phyloP scores from a whole-genome alignment of 345 rosid genomes.

The Viola odorata region DNA sequence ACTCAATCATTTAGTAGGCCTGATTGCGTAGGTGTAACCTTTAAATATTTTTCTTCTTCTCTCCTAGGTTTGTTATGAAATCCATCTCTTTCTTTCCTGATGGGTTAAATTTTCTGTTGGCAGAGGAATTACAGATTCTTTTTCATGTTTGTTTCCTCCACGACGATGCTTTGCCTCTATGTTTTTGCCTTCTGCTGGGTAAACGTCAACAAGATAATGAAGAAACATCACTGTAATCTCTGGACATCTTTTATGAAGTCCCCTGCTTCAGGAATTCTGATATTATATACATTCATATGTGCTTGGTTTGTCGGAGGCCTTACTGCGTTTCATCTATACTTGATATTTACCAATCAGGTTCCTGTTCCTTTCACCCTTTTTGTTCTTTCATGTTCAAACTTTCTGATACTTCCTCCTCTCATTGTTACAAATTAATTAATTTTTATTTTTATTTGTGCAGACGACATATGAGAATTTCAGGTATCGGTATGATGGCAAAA shows the following conservation, averaged over 20 bases:
- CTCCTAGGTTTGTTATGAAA: constrained; percentile 4
- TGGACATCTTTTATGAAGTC: constrained; percentile 66
- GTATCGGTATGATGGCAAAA: constrained; percentile 59
- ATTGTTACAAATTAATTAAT: background rate
- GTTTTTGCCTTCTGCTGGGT: constrained; percentile 78
- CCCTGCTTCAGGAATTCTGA: constrained; percentile 69
- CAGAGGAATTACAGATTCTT: constrained; percentile 96
- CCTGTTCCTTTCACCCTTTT: background rate
- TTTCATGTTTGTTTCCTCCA: constrained; percentile 89
- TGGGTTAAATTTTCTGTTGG: constrained; percentile 20
- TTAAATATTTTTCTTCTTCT: constrained; percentile 5
- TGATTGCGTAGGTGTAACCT: background rate
- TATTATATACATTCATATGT: constrained; percentile 58
- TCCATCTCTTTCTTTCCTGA: constrained; percentile 10
- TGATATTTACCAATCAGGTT: constrained; percentile 80
- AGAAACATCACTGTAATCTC: constrained; percentile 33
- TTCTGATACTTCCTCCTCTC: background rate
- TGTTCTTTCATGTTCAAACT: background rate
- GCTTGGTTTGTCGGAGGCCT: constrained; percentile 96
- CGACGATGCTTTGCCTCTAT: constrained; percentile 74
- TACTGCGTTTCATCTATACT: constrained; percentile 76
- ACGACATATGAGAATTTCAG: constrained; percentile 87
- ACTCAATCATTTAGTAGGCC: background rate
- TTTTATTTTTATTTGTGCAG: constrained; percentile 34
- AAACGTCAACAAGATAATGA: constrained; percentile 59